Conservation (phyloP, 139 green algal genomes). For the Auxenochlorella pyrenoidosa region DNA sequence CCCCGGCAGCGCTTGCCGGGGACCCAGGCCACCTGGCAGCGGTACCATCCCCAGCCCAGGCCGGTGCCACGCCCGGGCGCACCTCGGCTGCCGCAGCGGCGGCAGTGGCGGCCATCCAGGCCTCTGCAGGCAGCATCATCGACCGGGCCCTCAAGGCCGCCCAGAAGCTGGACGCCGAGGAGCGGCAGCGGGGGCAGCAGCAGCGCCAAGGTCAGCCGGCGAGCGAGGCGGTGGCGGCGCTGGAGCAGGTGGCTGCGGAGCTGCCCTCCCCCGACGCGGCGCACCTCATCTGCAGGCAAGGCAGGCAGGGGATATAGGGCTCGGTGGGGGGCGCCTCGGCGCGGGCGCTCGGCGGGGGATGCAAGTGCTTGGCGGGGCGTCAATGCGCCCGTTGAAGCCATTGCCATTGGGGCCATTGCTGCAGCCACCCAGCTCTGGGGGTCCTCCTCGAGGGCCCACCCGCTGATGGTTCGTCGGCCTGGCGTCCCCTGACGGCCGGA, state of each 20-base stretch:
- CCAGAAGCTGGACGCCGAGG: background rate
- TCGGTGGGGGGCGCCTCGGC: no score
- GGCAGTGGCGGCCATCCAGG: slow-evolving; percentile 23
- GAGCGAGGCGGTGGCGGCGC: background rate
- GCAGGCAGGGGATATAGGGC: no score
- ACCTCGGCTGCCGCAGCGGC: slow-evolving; percentile 17
- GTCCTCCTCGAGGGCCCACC: no score
- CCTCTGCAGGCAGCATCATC: slow-evolving; percentile 1
- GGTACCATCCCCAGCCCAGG: background rate
- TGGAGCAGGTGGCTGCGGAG: slow-evolving; percentile 5
- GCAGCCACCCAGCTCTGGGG: no score
- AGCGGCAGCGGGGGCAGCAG: background rate
- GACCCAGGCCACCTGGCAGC: no score
- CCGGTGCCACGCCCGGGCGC: background rate
- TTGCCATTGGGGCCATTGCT: no score
- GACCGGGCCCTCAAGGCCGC: slow-evolving; percentile 17
- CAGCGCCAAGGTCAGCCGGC: background rate
- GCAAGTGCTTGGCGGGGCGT: no score
- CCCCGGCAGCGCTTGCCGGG: no score
- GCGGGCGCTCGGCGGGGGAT: no score
- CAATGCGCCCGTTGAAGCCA: no score
- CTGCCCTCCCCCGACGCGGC: slow-evolving; percentile 18
- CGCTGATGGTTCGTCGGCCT: no score
- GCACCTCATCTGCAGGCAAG: slow-evolving; percentile 15
- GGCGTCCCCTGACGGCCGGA: no score